These are phyloP conservation scores for Intubia oerlemansii DNA, from an alignment of 2,329 filamentous ascomycete species.

Conservation along the genomic window DNA sequence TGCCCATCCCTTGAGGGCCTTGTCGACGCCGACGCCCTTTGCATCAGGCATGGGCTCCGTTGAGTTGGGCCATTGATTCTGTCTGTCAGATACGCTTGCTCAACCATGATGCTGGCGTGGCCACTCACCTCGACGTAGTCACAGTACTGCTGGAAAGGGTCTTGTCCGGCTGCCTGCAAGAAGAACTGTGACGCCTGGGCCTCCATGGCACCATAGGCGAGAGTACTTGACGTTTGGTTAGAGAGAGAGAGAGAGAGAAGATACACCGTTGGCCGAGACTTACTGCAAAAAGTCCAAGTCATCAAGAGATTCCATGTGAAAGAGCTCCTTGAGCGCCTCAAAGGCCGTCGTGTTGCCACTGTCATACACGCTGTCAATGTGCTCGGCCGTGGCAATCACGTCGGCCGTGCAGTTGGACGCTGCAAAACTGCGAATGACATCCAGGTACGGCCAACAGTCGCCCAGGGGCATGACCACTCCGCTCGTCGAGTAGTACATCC, in stretches of 20 bases:
- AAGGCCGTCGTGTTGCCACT: constrained; percentile 18
- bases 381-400: constrained; percentile 23
- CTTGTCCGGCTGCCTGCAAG: constrained; percentile 17
- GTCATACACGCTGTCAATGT: constrained; percentile 25
- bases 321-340: constrained; percentile 24
- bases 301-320: constrained; percentile 21
- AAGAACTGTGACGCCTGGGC: constrained; percentile 23
- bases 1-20: constrained; percentile 30
- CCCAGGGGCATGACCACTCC: constrained; percentile 29
- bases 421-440: constrained; percentile 20
- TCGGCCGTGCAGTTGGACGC: constrained; percentile 33
- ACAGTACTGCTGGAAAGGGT: constrained; percentile 24
- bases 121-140: constrained; percentile 23
- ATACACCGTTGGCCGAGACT: too few species aligned
- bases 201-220: constrained; percentile 32
- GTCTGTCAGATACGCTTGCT: neutral
- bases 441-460: constrained; percentile 33
- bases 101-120: neutral
- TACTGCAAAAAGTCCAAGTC: constrained; percentile 25
- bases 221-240: too few species aligned
- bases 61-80: constrained; percentile 18
- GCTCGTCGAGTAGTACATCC: constrained; percentile 33
- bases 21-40: constrained; percentile 25
- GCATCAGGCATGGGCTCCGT: constrained; percentile 21
- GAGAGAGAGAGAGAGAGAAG: too few species aligned